phyloP scores from a whole-genome alignment of 2,329 filamentous ascomycete genomes.

The Xylariaceae sp. region DNA sequence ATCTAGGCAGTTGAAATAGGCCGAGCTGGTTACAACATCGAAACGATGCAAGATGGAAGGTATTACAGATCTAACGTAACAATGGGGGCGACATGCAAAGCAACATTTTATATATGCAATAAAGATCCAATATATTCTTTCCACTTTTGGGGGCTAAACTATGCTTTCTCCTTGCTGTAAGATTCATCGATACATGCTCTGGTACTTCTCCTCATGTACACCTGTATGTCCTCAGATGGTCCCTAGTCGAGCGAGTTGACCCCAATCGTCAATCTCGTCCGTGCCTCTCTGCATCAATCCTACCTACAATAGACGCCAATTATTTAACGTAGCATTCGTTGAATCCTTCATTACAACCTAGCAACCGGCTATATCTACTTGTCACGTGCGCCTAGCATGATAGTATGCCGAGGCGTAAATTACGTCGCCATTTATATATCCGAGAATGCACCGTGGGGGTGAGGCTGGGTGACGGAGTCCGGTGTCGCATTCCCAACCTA shows the following conservation, averaged over 20 bases:
- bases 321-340: background rate
- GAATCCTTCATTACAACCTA: background rate
- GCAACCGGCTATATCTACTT: no score
- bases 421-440: conserved; percentile 15
- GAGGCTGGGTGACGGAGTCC: background rate
- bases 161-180: background rate
- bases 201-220: no score
- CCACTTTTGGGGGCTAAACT: conserved; percentile 1
- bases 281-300: background rate
- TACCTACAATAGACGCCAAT: background rate
- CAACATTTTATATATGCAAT: conserved; percentile 16
- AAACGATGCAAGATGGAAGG: background rate
- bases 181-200: no score
- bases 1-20: background rate
- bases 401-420: background rate
- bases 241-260: no score
- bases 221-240: no score
- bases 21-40: background rate
- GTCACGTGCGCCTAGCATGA: conserved; percentile 2
- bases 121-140: conserved; percentile 1
- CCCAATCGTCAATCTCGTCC: background rate
- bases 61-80: background rate
- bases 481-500: background rate
- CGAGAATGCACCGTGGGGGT: background rate
- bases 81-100: background rate